Base-by-base conservation (phyloP, 1,139 yeast genomes). In the Geotrichum reessii region DNA sequence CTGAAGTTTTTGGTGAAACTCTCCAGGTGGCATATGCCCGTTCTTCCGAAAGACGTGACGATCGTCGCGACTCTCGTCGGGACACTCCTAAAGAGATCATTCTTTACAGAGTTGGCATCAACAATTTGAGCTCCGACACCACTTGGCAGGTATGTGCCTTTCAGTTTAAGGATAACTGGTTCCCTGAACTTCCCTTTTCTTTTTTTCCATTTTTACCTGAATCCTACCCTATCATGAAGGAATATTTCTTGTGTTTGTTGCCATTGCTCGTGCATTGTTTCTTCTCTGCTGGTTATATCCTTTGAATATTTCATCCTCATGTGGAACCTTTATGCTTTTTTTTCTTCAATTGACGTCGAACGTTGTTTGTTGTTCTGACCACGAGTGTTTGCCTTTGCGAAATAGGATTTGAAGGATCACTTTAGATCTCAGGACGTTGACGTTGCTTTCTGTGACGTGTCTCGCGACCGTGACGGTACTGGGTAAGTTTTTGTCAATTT, bases 371-470 rank as follows among this genome's bases (percentile, higher is more conserved):
- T 42, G 19, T 42, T 55, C 57, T 55, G 57, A 55, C 57, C 52
- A 37, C 33, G 53, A 28, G 46, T 21, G 46, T 55, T 55, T 52
- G 49, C 31, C 46, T 25, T 42, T 24, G 21, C 47, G 31, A 12
- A 49, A 33, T 55, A 61, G 64, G 72, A 73, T 58, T 67, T 73
- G 63, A 73, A 73, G 67, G 76, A 73, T 61, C 71, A 72, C 60
- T 71, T 70, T 52, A 69, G 75, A 55, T 61, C 65, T 42, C 68
- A 69, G 49, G 73, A 70, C 47, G 73, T 73, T 50, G 69, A 69
- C 53, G 72, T 72, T 24, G 67, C 67, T 50, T 73, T 66, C 63
- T 68, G 75, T 37, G 71, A 71, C 60, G 71, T 71, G 37, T 66
- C 71, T 14, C 66, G 71, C n/a, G 59, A 61, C 47, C 65, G 69